phyloP scores from a whole-genome alignment of 2,329 filamentous ascomycete genomes.

The Chlorencoelia australis region DNA sequence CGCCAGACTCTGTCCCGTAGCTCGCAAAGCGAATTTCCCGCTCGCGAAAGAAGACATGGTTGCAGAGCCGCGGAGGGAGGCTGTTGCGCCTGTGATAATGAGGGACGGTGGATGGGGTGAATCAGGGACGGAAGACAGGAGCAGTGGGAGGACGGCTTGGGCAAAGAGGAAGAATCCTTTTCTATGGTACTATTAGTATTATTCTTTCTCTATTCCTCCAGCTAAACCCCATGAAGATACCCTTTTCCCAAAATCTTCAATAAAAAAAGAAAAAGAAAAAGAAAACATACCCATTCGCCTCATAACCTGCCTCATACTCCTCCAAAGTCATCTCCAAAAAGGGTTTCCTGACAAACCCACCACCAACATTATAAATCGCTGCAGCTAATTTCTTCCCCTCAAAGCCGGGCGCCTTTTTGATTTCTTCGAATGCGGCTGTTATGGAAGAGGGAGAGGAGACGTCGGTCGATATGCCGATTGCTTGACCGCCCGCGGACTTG shows the following conservation, averaged over 20 bases:
- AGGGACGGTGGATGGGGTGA: conserved; percentile 61
- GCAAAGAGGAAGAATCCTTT: conserved; percentile 67
- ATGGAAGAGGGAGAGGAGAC: conserved; percentile 43
- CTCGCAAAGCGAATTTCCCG: conserved; percentile 71
- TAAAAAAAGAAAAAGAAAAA: neutral
- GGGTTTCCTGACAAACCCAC: conserved; percentile 39
- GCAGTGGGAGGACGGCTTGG: conserved; percentile 57
- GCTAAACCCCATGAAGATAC: neutral
- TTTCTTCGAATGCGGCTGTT: conserved; percentile 49
- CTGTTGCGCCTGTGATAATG: conserved; percentile 81
- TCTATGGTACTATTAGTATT: conserved; percentile 9
- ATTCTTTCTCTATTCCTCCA: neutral
- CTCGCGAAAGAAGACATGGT: conserved; percentile 62
- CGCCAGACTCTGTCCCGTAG: conserved; percentile 63
- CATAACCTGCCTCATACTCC: conserved; percentile 39
- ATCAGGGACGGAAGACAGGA: conserved; percentile 48
- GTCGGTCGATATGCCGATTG: conserved; percentile 61
- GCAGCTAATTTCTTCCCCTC: conserved; percentile 46
- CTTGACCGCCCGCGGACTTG: conserved; percentile 53
- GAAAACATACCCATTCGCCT: conserved; percentile 38
- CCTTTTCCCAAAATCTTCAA: neutral
- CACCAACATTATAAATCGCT: conserved; percentile 61
- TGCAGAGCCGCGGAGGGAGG: conserved; percentile 63
- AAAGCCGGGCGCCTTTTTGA: conserved; percentile 42
- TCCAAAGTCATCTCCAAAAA: conserved; percentile 46